Percentiles rank a stretch among this genome's conserved stretches.
Evolutionary conservation across 2,329 filamentous ascomycete species (phyloP).

Genomic region (Sarocladiaceae sp.): DNA sequence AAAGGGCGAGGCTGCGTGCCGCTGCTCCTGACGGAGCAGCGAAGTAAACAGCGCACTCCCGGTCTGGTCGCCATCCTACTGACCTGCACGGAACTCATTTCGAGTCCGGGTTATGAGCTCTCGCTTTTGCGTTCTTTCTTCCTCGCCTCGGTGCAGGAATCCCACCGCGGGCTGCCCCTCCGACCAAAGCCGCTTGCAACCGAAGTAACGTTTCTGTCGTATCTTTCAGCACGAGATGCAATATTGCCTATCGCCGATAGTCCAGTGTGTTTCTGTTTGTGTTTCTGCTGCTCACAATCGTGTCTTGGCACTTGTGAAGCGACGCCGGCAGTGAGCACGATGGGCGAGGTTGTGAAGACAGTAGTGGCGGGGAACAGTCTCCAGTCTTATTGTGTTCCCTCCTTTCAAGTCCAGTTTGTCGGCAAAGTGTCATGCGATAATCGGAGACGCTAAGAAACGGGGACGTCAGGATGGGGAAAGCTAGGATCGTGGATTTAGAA

Average conservation of each 20-base stretch:
- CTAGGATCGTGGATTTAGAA: too few relatives aligned
- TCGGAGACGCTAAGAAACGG: conserved; percentile 1
- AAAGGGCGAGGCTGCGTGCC: not conserved
- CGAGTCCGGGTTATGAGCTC: too few relatives aligned
- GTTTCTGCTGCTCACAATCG: too few relatives aligned
- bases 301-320: too few relatives aligned
- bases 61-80: not conserved
- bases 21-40: not conserved
- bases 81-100: too few relatives aligned
- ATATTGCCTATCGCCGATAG: too few relatives aligned
- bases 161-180: not conserved
- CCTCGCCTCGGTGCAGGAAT: not conserved
- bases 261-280: too few relatives aligned
- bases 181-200: conserved; percentile 8
- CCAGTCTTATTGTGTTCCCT: conserved; percentile 1
- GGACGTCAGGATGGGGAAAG: not conserved
- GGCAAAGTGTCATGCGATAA: not conserved
- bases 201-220: not conserved
- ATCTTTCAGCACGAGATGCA: too few relatives aligned
- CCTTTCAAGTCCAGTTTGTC: not conserved
- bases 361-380: not conserved
- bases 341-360: too few relatives aligned
- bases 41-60: not conserved
- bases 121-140: not conserved
- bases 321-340: too few relatives aligned